Evolutionary conservation across 345 rosid species (phyloP), one percentile per base, ranked within the genome.

Genomic region (Aethionema arabicum): DNA sequence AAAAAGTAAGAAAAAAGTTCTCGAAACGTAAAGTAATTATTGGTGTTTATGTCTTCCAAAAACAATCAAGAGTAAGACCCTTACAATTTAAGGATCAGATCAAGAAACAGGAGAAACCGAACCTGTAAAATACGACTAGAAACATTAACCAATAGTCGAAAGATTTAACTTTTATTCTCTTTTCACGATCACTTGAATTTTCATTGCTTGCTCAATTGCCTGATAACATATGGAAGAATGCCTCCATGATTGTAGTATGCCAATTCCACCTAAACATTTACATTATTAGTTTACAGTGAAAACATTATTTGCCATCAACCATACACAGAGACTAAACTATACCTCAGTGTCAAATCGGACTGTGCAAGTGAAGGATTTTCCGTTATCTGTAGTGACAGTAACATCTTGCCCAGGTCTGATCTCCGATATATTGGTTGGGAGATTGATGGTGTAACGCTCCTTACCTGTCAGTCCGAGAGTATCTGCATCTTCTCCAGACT

Each of bases 281-380:
- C 38, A 56, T 51, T 38, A 36, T 11, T 11, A 5, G 7, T 16
- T 50, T 10, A 2, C 39, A 62, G 12, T 32, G 5, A 0, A 3
- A 4, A 30, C n/a, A 37, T 4, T 3, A 4, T 0, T 50, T 14
- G n/a, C 16, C 29, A 31, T 12, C 21, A 32, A 32, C 1, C 2
- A n/a, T 38, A 33, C 0, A 21, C 27, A 9, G 39, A 35, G 59
- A 40, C 9, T 16, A 47, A 33, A 5, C 41, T 53, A 1, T 76
- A 90, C 99, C 98, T 90, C 99, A 2, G 99, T 95, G 74, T 95
- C 99, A 32, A 95, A 95, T 47, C 99, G 95, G 57, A 61, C 95
- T 3, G 83, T 80, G 86, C 99, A 95, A 41, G 81, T 86, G 79
- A 95, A 90, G 32, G 95, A 83, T 74, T 95, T 90, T 53, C 98